phyloP scores from a whole-genome alignment of 768 basidiomycete species.

The Leucosporidium scottii region DNA sequence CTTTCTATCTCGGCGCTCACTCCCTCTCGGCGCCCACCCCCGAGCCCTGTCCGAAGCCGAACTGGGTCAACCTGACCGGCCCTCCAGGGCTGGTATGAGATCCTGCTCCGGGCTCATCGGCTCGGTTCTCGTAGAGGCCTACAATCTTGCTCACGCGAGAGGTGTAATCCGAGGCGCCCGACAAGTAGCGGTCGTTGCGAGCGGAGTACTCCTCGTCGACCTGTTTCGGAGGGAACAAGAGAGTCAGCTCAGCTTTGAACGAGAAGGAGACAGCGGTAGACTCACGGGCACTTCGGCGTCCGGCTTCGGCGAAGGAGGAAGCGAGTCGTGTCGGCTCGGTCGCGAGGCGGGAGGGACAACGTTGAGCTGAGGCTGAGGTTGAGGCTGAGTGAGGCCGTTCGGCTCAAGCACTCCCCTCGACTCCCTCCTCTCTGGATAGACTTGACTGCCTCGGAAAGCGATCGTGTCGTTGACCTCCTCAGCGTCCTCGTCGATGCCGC shows the following conservation, averaged over 20 bases:
- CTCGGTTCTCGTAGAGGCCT: neutral
- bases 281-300: conserved; percentile 7
- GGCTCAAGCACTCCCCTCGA: neutral
- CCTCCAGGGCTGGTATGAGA: neutral
- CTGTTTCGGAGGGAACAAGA: neutral
- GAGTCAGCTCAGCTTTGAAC: neutral
- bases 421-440: neutral
- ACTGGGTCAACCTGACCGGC: neutral
- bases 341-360: neutral
- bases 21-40: neutral
- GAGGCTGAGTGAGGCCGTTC: conserved; percentile 1
- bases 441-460: conserved; percentile 18
- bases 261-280: neutral
- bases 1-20: neutral
- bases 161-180: conserved; percentile 15
- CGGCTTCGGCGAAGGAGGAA: conserved; percentile 1
- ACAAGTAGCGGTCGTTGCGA: conserved; percentile 8
- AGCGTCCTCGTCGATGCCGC: conserved; percentile 14
- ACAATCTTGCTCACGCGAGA: conserved; percentile 11
- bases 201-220: conserved; percentile 6
- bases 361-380: neutral
- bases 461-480: conserved; percentile 12
- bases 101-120: neutral
- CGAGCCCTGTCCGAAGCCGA: neutral
- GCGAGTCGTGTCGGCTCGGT: neutral